These are phyloP conservation scores for Diophrys appendiculata DNA, from an alignment of 73 alveolate genomes.

Conservation along the genomic window DNA sequence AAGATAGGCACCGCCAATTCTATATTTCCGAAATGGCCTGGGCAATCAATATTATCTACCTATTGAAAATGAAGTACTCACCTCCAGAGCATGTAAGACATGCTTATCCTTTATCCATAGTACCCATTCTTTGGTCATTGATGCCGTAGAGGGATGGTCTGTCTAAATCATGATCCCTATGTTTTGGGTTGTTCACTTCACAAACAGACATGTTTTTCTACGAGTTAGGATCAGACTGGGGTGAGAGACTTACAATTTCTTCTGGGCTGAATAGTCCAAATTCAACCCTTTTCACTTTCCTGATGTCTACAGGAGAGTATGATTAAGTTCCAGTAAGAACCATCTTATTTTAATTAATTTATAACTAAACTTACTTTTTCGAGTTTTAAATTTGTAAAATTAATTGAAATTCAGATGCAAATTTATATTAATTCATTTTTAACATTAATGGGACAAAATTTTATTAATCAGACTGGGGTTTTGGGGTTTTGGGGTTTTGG, in stretches of 20 bases:
- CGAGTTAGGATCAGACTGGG: not conserved
- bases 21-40: constrained; percentile 97
- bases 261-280: constrained; percentile 78
- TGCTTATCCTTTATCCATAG: constrained; percentile 76
- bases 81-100: constrained; percentile 88
- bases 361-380: not conserved
- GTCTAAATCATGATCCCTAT: constrained; percentile 75
- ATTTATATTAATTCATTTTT: no score
- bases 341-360: constrained; percentile 5
- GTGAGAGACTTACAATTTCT: constrained; percentile 41
- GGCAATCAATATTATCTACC: constrained; percentile 80
- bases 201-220: constrained; percentile 61
- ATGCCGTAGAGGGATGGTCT: constrained; percentile 80
- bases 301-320: constrained; percentile 55
- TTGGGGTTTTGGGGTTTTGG: no score
- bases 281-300: constrained; percentile 65
- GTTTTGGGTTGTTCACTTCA: constrained; percentile 52
- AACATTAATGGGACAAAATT: not conserved
- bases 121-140: constrained; percentile 91
- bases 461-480: no score
- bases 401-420: not conserved
- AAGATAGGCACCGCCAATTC: constrained; percentile 85
- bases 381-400: constrained; percentile 7
- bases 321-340: constrained; percentile 38
- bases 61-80: constrained; percentile 16